Percentiles rank a stretch among this genome's conserved stretches.
Conservation (phyloP, 2,329 filamentous ascomycete genomes). For the Chrysoporthe cubensis region DNA sequence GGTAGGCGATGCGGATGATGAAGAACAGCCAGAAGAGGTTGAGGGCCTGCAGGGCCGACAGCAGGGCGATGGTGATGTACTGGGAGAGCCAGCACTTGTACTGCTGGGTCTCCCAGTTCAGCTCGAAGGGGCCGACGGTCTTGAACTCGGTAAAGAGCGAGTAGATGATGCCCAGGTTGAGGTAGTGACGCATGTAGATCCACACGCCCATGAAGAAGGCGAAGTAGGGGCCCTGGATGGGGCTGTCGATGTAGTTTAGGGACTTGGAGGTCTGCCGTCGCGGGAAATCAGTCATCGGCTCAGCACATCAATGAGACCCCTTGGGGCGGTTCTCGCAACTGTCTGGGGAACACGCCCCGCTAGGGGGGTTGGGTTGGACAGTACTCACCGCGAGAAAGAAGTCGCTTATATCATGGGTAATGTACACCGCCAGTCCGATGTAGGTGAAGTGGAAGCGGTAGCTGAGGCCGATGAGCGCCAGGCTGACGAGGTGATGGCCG, state of each 20-base stretch:
- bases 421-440: constrained; percentile 90
- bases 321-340: neutral
- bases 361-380: too few species aligned
- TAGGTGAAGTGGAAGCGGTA: constrained; percentile 98
- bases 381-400: constrained; percentile 91
- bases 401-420: constrained; percentile 91
- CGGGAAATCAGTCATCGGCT: neutral
- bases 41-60: constrained; percentile 71
- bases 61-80: constrained; percentile 66
- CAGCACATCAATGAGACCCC: constrained; percentile 10
- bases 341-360: too few species aligned
- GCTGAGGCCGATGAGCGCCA: constrained; percentile 81
- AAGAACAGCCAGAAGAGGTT: constrained; percentile 84
- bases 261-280: constrained; percentile 76
- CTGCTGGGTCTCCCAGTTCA: constrained; percentile 76
- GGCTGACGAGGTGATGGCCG: constrained; percentile 86
- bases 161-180: constrained; percentile 77
- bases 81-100: constrained; percentile 77
- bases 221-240: constrained; percentile 83
- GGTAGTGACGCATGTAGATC: constrained; percentile 88
- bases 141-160: constrained; percentile 76
- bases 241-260: constrained; percentile 85
- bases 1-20: constrained; percentile 74
- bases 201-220: constrained; percentile 79
- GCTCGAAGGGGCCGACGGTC: constrained; percentile 73